Evolutionary conservation across 2,329 filamentous ascomycete species (phyloP), one percentile per base, ranked within the genome.

Genomic region (Cordyceps tenuipes): DNA sequence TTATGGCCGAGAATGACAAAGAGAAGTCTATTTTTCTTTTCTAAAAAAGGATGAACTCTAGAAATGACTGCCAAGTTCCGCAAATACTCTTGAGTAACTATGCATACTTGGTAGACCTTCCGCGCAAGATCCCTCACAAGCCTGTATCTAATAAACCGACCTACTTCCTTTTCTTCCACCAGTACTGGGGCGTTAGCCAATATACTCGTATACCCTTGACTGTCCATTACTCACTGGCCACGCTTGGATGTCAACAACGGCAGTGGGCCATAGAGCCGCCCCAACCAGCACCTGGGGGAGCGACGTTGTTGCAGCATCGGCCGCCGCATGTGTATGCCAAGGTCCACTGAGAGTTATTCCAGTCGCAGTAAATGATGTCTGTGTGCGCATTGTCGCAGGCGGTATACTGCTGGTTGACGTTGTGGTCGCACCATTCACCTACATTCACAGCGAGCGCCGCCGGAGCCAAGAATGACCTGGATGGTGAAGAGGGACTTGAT

Each of bases 401-500:
- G 19, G 49, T 52, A 19, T 52, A 23, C 34, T 52, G 29, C 17
- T 23, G 2, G 49, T 5, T 12, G 49, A 52, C 29, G 15, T 52
- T 52, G 31, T 52, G 49, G 31, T 52, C 49, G 49, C 49, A 52
- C 31, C 49, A 12, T 6, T 52, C 31, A 3, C 49, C 49, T 8
- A 52, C 17, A 39, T 52, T 52, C n/a, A 13, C 49, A 9, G 49
- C 49, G 29, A 52, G 12, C 29, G 19, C 49, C n/a, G 49, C n/a
- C 15, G 49, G 19, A 23, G 49, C 49, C 49, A 52, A 19, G 29
- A 19, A 49, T 23, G 5, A 5, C 26, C 52, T 51, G n/a, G 62
- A 56, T 3, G 61, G 66, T 57, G 36, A 71, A 67, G 47, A 36
- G 1, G 75, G 73, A 55, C 82, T 77, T 64, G 76, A 29, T 29